phyloP scores from a whole-genome alignment of 1,139 yeast genomes.

The Pichiaceae sp. region DNA sequence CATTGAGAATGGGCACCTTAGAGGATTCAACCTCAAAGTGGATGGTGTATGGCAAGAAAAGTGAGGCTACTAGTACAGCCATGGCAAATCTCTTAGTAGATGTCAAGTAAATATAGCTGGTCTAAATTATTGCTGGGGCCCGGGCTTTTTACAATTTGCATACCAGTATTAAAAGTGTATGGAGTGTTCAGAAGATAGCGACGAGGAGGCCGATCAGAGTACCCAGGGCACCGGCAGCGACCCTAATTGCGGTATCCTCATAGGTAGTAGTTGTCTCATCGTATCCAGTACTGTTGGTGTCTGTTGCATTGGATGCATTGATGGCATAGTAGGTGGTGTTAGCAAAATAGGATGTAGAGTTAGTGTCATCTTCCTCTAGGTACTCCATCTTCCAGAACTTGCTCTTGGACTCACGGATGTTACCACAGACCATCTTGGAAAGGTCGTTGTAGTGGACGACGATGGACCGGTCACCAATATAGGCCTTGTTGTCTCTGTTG shows the following conservation, averaged over 20 bases:
- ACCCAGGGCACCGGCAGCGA: constrained; percentile 10
- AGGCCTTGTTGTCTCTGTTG: constrained; percentile 38
- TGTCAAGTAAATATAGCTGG: no score
- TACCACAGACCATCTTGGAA: constrained; percentile 47
- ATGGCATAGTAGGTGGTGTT: constrained; percentile 3
- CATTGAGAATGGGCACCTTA: constrained; percentile 10
- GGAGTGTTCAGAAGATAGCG: constrained; percentile 1
- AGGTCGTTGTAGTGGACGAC: constrained; percentile 42
- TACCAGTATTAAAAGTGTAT: background rate
- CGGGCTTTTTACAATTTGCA: no score
- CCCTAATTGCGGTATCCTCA: constrained; percentile 10
- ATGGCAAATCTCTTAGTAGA: constrained; percentile 23
- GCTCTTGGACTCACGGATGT: constrained; percentile 18
- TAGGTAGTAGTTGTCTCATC: constrained; percentile 12
- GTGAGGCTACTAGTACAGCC: constrained; percentile 55
- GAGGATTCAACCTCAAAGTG: constrained; percentile 46
- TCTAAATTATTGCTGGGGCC: no score
- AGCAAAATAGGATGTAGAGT: constrained; percentile 1
- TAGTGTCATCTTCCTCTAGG: no score
- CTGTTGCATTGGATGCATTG: background rate
- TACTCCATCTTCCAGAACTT: constrained; percentile 7
- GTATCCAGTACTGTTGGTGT: no score
- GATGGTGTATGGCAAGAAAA: constrained; percentile 69
- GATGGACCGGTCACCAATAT: constrained; percentile 42
- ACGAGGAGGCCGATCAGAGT: constrained; percentile 6